Base-by-base conservation (phyloP, 2,329 filamentous ascomycete species). In the Fusarium drepaniforme region DNA sequence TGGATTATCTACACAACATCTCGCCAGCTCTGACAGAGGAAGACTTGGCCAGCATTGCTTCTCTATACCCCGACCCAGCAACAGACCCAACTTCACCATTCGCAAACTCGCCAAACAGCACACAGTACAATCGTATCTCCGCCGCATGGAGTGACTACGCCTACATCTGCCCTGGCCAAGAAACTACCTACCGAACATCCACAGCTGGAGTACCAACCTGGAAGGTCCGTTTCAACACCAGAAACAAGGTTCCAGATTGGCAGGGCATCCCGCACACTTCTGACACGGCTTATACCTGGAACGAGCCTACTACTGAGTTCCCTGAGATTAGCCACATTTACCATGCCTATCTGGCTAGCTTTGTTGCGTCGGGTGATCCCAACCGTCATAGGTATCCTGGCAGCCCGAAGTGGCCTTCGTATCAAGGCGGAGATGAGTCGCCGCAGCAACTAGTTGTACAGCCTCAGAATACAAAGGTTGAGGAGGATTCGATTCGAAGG, bases 141-240 rank as follows among this genome's bases (percentile, higher is more conserved):
- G 85, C 85, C 1, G 84, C 86, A 0, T 84, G 82, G 81, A 83
- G 82, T 16, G 86, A 87, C 72, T 86, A 84, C 60, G 84, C 82
- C 35, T 87, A 87, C 67, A 83, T 85, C 18, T 87, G 85, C 23
- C 81, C 85, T 0, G 82, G 82, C 0, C 84, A 86, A n/a, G 85
- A 86, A 67, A 87, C 85, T 0, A 84, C 85, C 1, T 80, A 83
- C 38, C 80, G 84, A 9, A 76, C 82, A 23, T 82, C 84, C 0
- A 60, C 64, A 0, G 81, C 80, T 5, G 79, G 78, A 0, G 80
- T 82, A 0, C 82, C 83, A 0, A 82, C 80, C 0, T 85, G 83
- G 83, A 84, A 84, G 60, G 65, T 80, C 12, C 81, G 82, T 4
- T 85, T 84, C 77, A 82, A 84, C 72, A 83, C 83, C 2, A 83